Conservation (phyloP, 352 stramenopile genomes). For the Globisporangium nodosum region DNA sequence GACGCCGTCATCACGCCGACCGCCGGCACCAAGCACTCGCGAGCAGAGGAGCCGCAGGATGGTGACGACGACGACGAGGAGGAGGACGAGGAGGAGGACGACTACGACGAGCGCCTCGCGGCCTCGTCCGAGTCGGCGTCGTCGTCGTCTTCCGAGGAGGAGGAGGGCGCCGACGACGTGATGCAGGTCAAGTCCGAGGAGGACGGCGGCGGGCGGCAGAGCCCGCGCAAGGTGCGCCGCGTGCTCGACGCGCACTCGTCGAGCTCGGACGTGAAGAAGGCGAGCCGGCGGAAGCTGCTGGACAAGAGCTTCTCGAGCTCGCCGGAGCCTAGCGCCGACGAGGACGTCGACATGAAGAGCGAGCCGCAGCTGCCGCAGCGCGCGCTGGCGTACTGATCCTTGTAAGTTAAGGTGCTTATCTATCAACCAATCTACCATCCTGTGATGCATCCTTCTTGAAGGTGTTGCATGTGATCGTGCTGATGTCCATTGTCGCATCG, state of each 20-base stretch:
- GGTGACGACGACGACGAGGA: neutral
- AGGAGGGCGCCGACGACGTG: neutral
- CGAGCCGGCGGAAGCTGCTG: no score
- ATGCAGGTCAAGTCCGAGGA: constrained; percentile 1
- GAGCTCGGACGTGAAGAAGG: no score
- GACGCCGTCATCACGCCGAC: neutral
- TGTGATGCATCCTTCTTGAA: no score
- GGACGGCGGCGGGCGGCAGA: neutral
- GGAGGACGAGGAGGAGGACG: neutral
- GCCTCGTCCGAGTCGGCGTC: neutral
- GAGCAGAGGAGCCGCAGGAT: neutral
- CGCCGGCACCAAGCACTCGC: constrained; percentile 8
- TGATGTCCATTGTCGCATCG: no score
- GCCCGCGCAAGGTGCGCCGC: neutral
- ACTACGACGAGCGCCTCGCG: neutral
- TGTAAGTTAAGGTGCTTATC: neutral
- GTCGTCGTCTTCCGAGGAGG: constrained; percentile 5
- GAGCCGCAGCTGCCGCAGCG: neutral
- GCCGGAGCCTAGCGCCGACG: neutral
- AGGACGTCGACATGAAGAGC: neutral
- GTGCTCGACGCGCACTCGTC: neutral
- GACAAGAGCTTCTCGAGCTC: no score
- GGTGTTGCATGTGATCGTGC: no score
- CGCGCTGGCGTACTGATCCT: neutral
- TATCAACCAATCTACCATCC: neutral